Evolutionary conservation across 2,329 filamentous ascomycete genomes (phyloP).

Genomic region (Fusarium pilosicola): DNA sequence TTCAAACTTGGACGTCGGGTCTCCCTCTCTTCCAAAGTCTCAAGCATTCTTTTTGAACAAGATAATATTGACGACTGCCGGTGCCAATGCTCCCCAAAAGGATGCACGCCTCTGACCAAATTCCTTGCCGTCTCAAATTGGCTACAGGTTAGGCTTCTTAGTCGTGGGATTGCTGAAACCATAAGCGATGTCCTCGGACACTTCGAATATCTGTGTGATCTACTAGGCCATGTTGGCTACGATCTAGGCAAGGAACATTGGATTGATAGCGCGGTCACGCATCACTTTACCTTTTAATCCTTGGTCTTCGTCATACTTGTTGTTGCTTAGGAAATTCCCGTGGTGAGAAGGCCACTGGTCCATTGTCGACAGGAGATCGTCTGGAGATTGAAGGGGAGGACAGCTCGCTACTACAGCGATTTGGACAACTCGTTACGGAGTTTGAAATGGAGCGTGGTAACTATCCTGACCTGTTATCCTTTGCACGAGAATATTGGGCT

Average conservation of each 20-base stretch:
- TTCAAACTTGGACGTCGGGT: rapidly evolving
- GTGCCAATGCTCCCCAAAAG: neutral
- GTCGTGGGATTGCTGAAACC: no score
- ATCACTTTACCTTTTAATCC: rapidly evolving
- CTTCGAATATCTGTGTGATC: rapidly evolving
- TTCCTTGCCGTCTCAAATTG: no score
- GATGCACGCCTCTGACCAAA: neutral
- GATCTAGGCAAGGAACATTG: rapidly evolving
- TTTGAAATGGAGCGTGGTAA: neutral
- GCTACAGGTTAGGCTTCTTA: no score
- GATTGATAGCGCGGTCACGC: neutral
- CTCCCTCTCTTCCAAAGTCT: rapidly evolving
- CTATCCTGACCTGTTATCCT: rapidly evolving
- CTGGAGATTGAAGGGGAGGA: neutral
- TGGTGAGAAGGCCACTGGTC: neutral
- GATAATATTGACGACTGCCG: neutral
- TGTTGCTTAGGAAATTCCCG: rapidly evolving
- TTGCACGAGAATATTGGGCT: neutral
- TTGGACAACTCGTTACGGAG: rapidly evolving
- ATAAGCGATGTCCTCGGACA: rapidly evolving
- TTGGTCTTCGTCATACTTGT: neutral
- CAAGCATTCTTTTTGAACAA: neutral
- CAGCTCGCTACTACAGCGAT: neutral
- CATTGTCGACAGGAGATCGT: rapidly evolving
- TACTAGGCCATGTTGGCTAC: neutral